Evolutionary conservation across 495 filamentous ascomycete genomes (phyloP), one percentile per base, ranked within the genome.

Genomic region (Talaromyces trachyspermus): DNA sequence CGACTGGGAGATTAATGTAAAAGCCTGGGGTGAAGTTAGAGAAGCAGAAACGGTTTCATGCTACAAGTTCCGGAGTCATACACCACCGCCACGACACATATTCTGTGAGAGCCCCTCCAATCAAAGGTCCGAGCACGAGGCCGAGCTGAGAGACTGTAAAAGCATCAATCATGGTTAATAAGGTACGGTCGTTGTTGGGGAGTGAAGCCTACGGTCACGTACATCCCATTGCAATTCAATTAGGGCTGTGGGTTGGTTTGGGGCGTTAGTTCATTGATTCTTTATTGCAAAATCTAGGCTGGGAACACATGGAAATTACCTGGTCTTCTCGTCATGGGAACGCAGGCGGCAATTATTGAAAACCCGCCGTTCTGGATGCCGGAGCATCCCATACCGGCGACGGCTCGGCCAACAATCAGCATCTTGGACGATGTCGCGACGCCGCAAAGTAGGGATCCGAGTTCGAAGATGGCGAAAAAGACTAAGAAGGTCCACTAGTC

Each of bases 371-470:
- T 51, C 4, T 59, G 49, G 8, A 63, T 26, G n/a, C 63, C 61
- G n/a, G 57, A 51, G 2, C 53, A 71, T 5, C 86, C 87, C 18
- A 87, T 56, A n/a, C 87, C 87, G 23, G 85, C 81, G 32, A 91
- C 67, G 22, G 88, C 86, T 30, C 88, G 76, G 4, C 88, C 87
- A 43, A 89, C 56, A 51, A 91, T 89, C 24, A 91, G 71, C n/a
- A 77, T 72, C 4, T 70, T 66, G 7, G 81, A 86, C 46, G 65
- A 79, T 7, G 81, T 79, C 2, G 87, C 83, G 1, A 78, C 75
- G 15, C 75, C 86, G 56, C 85, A 90, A 49, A 91, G 68, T 11
- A 85, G 61, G 27, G 74, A 81, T 14, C 88, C 87, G 30, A 87
- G 49, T 50, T 89, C 86, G 58, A 91, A 91, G 49, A 91, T 58